Conservation (phyloP, 169 alveolate genomes). For the Plasmodium fragile region DNA sequence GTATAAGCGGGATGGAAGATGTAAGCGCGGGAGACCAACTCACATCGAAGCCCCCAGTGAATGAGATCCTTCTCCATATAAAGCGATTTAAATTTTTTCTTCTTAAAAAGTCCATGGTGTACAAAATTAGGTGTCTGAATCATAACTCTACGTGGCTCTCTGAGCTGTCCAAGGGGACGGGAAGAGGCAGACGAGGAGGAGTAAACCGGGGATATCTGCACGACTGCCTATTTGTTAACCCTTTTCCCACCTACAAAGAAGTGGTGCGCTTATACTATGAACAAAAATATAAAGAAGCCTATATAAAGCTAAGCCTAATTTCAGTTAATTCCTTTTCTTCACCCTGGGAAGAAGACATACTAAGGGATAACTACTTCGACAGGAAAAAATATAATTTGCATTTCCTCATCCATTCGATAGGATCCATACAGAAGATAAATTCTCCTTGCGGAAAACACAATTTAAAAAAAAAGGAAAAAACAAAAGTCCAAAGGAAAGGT, state of each 20-base stretch:
- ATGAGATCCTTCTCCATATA: not conserved
- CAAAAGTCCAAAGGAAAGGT: not conserved
- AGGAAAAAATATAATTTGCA: conserved; percentile 12
- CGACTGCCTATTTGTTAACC: not conserved
- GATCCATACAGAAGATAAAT: not conserved
- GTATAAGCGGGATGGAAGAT: not conserved
- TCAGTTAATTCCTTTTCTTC: conserved; percentile 6
- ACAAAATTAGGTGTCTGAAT: conserved; percentile 49
- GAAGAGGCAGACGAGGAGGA: conserved; percentile 1
- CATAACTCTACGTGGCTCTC: conserved; percentile 47
- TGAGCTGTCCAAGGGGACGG: conserved; percentile 34
- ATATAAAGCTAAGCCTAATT: not conserved
- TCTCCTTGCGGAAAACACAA: not conserved
- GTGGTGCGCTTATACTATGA: conserved; percentile 8
- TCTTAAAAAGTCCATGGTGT: conserved; percentile 17
- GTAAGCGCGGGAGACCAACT: not conserved
- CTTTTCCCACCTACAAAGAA: conserved; percentile 21
- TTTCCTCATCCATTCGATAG: not conserved
- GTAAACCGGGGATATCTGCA: not conserved
- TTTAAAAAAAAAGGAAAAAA: not conserved
- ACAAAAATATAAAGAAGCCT: conserved; percentile 61
- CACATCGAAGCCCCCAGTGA: not conserved
- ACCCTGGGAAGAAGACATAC: not conserved
- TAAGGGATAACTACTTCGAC: conserved; percentile 21
- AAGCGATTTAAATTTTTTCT: conserved; percentile 9